Evolutionary conservation across 2,329 filamentous ascomycete genomes (phyloP).

Genomic region (Monilinia vaccinii-corymbosi): DNA sequence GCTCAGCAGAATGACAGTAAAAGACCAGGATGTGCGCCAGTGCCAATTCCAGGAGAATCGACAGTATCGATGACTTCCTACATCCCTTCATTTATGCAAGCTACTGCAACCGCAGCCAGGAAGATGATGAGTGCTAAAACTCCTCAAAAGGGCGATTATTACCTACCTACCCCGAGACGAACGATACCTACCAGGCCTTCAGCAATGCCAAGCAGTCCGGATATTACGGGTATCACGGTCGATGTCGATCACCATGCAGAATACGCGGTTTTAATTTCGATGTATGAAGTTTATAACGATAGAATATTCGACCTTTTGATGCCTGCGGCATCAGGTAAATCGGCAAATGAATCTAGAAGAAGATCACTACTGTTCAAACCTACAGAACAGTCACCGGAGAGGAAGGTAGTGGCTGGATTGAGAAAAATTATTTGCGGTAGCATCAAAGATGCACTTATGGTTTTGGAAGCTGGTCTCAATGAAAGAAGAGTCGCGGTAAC

Average conservation of each 20-base stretch:
- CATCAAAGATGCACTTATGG: constrained; percentile 76
- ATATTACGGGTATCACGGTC: constrained; percentile 62
- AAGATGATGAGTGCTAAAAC: constrained; percentile 29
- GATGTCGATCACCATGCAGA: constrained; percentile 61
- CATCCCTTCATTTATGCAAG: constrained; percentile 27
- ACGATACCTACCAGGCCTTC: constrained; percentile 60
- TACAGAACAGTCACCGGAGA: constrained; percentile 77
- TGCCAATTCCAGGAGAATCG: constrained; percentile 8
- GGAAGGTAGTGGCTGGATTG: constrained; percentile 90
- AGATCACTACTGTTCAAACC: constrained; percentile 83
- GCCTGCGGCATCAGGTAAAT: constrained; percentile 46
- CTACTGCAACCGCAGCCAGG: constrained; percentile 26
- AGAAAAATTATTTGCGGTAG: constrained; percentile 80
- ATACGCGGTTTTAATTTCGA: constrained; percentile 83
- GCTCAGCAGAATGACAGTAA: constrained; percentile 13
- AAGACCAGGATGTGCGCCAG: constrained; percentile 10
- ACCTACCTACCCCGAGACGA: constrained; percentile 45
- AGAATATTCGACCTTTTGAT: constrained; percentile 90
- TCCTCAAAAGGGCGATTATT: constrained; percentile 43
- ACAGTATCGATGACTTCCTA: constrained; percentile 13
- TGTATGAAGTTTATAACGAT: constrained; percentile 99
- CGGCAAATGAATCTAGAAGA: constrained; percentile 63
- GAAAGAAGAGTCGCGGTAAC: constrained; percentile 85
- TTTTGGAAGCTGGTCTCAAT: constrained; percentile 80
- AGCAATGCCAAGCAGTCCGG: constrained; percentile 63